phyloP scores from a whole-genome alignment of 2,329 filamentous ascomycete genomes.

The Colletotrichum sp. region DNA sequence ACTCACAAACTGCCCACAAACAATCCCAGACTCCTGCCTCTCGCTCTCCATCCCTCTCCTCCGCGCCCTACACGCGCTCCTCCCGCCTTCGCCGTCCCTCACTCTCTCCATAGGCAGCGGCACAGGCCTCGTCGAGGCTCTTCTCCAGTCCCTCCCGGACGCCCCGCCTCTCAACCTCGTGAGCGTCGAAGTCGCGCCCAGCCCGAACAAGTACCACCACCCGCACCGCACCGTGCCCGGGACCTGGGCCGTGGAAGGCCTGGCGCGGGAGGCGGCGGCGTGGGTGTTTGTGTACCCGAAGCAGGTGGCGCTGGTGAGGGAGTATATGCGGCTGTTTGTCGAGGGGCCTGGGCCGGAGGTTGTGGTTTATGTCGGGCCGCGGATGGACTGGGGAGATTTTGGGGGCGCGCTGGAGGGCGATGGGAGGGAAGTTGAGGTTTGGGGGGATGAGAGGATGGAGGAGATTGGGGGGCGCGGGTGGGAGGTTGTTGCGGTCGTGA shows the following conservation, averaged over 20 bases:
- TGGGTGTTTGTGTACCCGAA: conserved; percentile 41
- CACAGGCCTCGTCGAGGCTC: conserved; percentile 32
- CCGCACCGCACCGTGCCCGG: conserved; percentile 31
- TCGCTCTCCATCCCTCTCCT: conserved; percentile 31
- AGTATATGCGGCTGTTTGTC: conserved; percentile 26
- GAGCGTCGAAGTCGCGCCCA: conserved; percentile 15
- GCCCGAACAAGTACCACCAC: not conserved
- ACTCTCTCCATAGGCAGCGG: conserved; percentile 34
- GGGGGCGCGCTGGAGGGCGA: not conserved
- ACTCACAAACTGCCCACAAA: not conserved
- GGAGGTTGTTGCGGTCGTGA: conserved; percentile 7
- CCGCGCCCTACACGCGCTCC: conserved; percentile 10
- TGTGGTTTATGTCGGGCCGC: conserved; percentile 6
- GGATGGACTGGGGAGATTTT: conserved; percentile 15
- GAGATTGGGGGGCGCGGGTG: not conserved
- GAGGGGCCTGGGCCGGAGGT: not conserved
- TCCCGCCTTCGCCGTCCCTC: not conserved
- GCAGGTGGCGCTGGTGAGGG: conserved; percentile 29
- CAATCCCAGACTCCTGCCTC: conserved; percentile 32
- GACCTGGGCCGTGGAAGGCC: conserved; percentile 33
- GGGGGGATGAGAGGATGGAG: conserved; percentile 8
- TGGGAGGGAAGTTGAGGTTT: not conserved
- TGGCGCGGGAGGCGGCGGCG: conserved; percentile 26
- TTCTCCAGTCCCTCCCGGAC: conserved; percentile 22
- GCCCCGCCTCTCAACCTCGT: not conserved